These are phyloP conservation scores for Nakaseomyces sp. DNA, from an alignment of 1,139 yeast genomes.

Conservation along the genomic window DNA sequence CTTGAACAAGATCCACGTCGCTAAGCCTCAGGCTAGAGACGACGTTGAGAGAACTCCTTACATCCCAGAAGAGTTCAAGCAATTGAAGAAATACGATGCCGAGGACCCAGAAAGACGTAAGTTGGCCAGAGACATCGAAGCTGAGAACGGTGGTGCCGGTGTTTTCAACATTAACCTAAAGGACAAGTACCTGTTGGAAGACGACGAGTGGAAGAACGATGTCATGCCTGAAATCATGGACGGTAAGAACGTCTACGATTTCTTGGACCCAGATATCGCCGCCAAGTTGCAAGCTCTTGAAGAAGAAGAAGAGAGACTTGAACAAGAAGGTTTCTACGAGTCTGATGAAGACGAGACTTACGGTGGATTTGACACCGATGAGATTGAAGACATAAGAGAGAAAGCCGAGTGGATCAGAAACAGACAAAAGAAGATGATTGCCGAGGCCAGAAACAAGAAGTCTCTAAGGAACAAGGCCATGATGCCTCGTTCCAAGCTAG, in stretches of 20 bases:
- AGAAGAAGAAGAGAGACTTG: slow-evolving; percentile 92
- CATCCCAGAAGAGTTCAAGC: slow-evolving; percentile 68
- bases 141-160: slow-evolving; percentile 97
- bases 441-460: slow-evolving; percentile 81
- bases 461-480: slow-evolving; percentile 79
- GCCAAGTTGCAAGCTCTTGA: slow-evolving; percentile 89
- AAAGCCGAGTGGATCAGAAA: slow-evolving; percentile 95
- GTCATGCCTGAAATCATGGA: slow-evolving; percentile 93
- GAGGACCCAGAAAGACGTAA: slow-evolving; percentile 76
- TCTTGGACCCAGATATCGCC: slow-evolving; percentile 91
- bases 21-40: slow-evolving; percentile 83
- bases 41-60: slow-evolving; percentile 68
- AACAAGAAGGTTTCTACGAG: slow-evolving; percentile 90
- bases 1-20: slow-evolving; percentile 90
- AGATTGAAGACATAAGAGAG: slow-evolving; percentile 61
- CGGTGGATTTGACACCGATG: slow-evolving; percentile 61
- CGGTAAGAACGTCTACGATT: slow-evolving; percentile 95
- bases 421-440: slow-evolving; percentile 87
- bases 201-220: slow-evolving; percentile 96
- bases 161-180: slow-evolving; percentile 88
- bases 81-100: slow-evolving; percentile 57
- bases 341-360: slow-evolving; percentile 83
- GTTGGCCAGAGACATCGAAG: slow-evolving; percentile 82
- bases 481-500: slow-evolving; percentile 84
- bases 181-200: slow-evolving; percentile 83